Conservation (phyloP, 768 basidiomycete species). For the Kwoniella shandongensis region DNA sequence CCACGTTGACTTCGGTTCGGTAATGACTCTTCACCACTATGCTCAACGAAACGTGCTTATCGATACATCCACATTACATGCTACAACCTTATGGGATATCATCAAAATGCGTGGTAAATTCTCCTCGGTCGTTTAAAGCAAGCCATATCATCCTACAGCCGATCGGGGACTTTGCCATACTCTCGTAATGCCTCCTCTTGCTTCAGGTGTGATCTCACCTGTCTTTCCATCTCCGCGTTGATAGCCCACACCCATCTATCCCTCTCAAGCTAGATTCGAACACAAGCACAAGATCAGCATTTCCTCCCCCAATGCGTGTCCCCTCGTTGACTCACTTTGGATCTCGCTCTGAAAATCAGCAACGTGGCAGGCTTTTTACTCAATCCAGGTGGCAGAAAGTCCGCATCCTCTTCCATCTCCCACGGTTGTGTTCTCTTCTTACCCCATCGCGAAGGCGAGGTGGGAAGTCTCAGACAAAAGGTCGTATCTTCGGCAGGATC, state of each 20-base stretch:
- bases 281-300: background rate
- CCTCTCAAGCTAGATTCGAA: conserved; percentile 69
- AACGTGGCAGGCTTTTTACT: conserved; percentile 52
- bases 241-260: conserved; percentile 95
- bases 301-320: background rate
- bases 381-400: conserved; percentile 59
- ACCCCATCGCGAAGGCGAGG: conserved; percentile 58
- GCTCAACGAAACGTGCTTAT: too few species aligned
- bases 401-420: conserved; percentile 32
- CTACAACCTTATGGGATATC: too few species aligned
- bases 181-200: conserved; percentile 69
- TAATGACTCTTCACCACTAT: too few species aligned
- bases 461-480: conserved; percentile 63
- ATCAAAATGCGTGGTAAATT: too few species aligned
- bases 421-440: conserved; percentile 30
- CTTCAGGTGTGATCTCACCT: conserved; percentile 63
- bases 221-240: conserved; percentile 82
- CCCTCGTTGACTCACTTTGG: conserved; percentile 39
- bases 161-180: conserved; percentile 60
- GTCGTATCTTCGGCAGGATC: conserved; percentile 85
- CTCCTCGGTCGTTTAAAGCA: too few species aligned
- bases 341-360: conserved; percentile 48
- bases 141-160: too few species aligned
- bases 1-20: too few species aligned
- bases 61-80: too few species aligned